phyloP scores from a whole-genome alignment of 257 asterid genomes.

The Echites panduratus region DNA sequence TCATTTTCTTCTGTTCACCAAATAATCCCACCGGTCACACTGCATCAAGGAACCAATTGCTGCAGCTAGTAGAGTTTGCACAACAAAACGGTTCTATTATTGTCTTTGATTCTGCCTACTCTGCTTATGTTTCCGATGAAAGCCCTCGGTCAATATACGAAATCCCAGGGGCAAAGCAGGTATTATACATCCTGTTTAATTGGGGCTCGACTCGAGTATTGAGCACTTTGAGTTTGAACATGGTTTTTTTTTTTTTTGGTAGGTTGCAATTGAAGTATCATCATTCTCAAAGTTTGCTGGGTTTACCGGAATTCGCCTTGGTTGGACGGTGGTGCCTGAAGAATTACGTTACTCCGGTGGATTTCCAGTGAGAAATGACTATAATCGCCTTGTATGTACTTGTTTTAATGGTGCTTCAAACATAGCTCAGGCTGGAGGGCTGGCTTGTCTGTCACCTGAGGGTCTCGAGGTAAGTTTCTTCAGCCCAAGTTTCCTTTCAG shows the following conservation, averaged over 20 bases:
- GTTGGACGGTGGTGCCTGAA: conserved; percentile 91
- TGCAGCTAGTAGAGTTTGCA: conserved; percentile 59
- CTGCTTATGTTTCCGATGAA: conserved; percentile 54
- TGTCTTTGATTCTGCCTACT: conserved; percentile 72
- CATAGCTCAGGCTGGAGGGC: conserved; percentile 86
- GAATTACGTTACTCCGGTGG: conserved; percentile 69
- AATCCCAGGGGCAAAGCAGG: conserved; percentile 23
- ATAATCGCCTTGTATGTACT: conserved; percentile 63
- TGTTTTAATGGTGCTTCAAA: conserved; percentile 88
- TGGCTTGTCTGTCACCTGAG: conserved; percentile 61
- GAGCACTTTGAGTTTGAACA: neutral
- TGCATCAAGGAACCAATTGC: conserved; percentile 54
- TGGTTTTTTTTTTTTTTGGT: neutral
- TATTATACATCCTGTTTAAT: neutral
- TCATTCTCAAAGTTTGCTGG: conserved; percentile 94
- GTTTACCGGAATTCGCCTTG: conserved; percentile 86
- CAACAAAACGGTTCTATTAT: conserved; percentile 67
- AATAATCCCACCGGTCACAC: conserved; percentile 92
- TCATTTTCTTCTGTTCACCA: conserved; percentile 83
- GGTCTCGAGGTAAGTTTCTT: conserved; percentile 53
- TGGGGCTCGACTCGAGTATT: too few relatives aligned
- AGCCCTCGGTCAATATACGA: conserved; percentile 76
- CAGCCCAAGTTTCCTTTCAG: neutral
- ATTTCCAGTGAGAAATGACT: conserved; percentile 70
- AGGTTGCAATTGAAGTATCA: conserved; percentile 92